Conservation (phyloP, 768 basidiomycete genomes). For the Naganishia vaughanmartiniae region DNA sequence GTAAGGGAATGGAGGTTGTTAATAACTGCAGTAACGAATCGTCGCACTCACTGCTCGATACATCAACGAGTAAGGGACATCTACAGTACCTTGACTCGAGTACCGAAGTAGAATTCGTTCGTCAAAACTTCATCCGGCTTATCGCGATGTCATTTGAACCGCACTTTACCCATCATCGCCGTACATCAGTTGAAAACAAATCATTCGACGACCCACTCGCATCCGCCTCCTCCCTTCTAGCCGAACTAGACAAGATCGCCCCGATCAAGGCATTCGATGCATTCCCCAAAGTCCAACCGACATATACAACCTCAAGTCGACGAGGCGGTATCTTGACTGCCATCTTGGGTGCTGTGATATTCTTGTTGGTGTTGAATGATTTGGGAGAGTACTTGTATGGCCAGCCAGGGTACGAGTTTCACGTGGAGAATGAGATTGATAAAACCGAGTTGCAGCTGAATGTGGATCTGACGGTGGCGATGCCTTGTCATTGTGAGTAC, state of each 20-base stretch:
- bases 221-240: conserved; percentile 39
- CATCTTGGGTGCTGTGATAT: conserved; percentile 44
- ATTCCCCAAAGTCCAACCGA: conserved; percentile 51
- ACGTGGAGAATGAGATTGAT: conserved; percentile 66
- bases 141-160: conserved; percentile 40
- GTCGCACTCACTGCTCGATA: too few relatives aligned
- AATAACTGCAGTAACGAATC: too few relatives aligned
- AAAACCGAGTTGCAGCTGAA: conserved; percentile 73
- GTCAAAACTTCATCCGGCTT: background rate
- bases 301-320: conserved; percentile 43
- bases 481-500: conserved; percentile 83
- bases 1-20: background rate
- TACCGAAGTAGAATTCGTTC: too few relatives aligned
- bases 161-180: conserved; percentile 39
- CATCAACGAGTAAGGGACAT: too few relatives aligned
- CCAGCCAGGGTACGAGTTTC: conserved; percentile 85
- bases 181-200: conserved; percentile 17
- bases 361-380: conserved; percentile 62
- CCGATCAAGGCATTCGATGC: conserved; percentile 52
- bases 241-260: conserved; percentile 50
- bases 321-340: conserved; percentile 48
- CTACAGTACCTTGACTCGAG: too few relatives aligned
- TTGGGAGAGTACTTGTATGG: conserved; percentile 89
- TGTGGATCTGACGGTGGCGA: conserved; percentile 86
- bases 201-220: conserved; percentile 30